Percentiles rank a stretch among this genome's conserved stretches.
Conservation (phyloP, 306 rosid genomes). For the Datisca glomerata region DNA sequence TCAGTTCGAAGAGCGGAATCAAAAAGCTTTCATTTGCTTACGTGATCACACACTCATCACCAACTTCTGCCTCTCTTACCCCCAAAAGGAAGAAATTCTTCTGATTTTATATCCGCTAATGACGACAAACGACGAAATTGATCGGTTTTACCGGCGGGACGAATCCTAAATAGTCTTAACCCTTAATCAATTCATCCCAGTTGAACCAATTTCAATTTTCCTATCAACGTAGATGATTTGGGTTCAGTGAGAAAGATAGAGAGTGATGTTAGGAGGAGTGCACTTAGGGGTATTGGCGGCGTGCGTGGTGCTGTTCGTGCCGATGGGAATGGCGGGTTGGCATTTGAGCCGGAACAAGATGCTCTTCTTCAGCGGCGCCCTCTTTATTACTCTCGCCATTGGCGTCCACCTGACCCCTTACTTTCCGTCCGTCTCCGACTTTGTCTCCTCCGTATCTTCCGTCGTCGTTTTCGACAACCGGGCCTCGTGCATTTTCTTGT, state of each 20-base stretch:
- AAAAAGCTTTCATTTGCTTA: too few relatives aligned
- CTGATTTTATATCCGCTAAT: too few relatives aligned
- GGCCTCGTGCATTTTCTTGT: conserved; percentile 50
- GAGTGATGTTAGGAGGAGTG: conserved; percentile 59
- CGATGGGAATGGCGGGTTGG: conserved; percentile 98
- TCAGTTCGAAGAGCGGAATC: too few relatives aligned
- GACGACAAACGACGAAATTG: too few relatives aligned
- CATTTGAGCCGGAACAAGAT: conserved; percentile 91
- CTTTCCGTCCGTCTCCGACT: conserved; percentile 68
- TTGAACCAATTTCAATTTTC: too few relatives aligned
- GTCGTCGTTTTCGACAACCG: conserved; percentile 53
- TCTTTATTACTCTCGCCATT: conserved; percentile 84
- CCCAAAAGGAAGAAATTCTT: too few relatives aligned
- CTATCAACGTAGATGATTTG: neutral
- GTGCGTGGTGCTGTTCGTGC: conserved; percentile 75
- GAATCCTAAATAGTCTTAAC: too few relatives aligned
- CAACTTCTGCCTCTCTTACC: too few relatives aligned
- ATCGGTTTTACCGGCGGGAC: too few relatives aligned
- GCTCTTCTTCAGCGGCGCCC: conserved; percentile 87
- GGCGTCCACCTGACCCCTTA: conserved; percentile 88
- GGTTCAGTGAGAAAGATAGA: neutral
- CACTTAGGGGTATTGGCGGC: conserved; percentile 77
- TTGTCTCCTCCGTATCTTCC: conserved; percentile 57
- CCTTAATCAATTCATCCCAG: too few relatives aligned
- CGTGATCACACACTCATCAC: too few relatives aligned